Evolutionary conservation across 2,329 filamentous ascomycete species (phyloP).

Genomic region (Trichoderma sp.): DNA sequence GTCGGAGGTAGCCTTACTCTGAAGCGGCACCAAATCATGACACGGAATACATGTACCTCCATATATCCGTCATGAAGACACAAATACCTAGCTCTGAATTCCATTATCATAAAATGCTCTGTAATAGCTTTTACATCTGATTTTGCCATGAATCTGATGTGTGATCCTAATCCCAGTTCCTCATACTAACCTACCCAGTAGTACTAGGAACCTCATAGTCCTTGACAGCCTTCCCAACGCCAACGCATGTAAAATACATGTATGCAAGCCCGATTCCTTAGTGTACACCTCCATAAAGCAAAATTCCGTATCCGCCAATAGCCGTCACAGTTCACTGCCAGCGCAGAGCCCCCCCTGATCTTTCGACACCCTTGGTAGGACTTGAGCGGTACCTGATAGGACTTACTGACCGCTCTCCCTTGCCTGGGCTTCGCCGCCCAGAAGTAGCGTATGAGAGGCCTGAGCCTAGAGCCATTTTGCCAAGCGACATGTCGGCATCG

Average conservation of each 20-base stretch:
- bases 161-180: background rate
- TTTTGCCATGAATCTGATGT: background rate
- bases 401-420: slow-evolving; percentile 47
- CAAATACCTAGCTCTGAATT: background rate
- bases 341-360: background rate
- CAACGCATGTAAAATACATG: background rate
- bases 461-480: slow-evolving; percentile 39
- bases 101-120: background rate
- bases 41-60: background rate
- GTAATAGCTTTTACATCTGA: background rate
- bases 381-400: slow-evolving; percentile 45
- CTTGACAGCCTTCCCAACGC: background rate
- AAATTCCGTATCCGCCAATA: background rate
- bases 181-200: background rate
- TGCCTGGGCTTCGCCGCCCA: slow-evolving; percentile 46
- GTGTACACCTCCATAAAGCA: background rate
- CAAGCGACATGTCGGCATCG: slow-evolving; percentile 50
- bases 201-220: no score
- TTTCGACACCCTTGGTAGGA: slow-evolving; percentile 35
- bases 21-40: background rate
- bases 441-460: slow-evolving; percentile 47
- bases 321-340: background rate
- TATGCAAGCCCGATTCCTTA: background rate
- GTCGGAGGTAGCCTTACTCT: background rate
- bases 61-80: no score